Base-by-base conservation (phyloP, 805 yeast genomes). In the Starmerella roubikii region DNA sequence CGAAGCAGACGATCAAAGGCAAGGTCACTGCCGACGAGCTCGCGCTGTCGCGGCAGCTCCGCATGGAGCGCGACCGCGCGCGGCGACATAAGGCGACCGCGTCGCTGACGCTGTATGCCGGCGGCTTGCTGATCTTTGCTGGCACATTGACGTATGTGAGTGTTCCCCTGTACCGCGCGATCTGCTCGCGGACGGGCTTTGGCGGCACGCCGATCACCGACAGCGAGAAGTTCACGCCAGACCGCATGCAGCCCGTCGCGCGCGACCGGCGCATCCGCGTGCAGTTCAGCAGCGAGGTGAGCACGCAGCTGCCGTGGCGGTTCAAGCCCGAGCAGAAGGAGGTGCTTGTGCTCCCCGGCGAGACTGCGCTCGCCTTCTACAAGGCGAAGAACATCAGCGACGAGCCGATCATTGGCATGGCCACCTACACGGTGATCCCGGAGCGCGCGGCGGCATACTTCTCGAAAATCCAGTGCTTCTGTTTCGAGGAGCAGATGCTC, bases 161-260 rank as follows among this genome's bases (percentile, higher is more conserved):
- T 1, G 98, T 91, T 16, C 97, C 97, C 4, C 62, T 91, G 6
- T 91, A 91, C 59, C 66, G 96, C 49, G 84, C 86, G 8, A 68
- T 91, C 23, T 91, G 98, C 65, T 82, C 86, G 51, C 71, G 93
- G 59, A 86, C 96, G 0, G 98, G 98, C 0, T 91, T 80, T 72
- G 95, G 88, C 35, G 98, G 98, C 30, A 76, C 79, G 8, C 97
- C 97, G 10, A 79, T 86, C 51, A 86, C 96, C 0, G 97, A 91
- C 55, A 60, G 66, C 32, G 58, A 76, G 10, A 75, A 71, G 51
- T 82, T 91, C 59, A 82, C 95, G 1, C 74, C 84, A 18, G 97
- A 88, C 55, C 81, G 79, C 54, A 64, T 91, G 57, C 64, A 80
- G 18, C 95, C 98, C 0, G 91, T 91, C 7, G 86, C 84, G 41